Evolutionary conservation across 2,329 filamentous ascomycete genomes (phyloP), one percentile per base, ranked within the genome.

Genomic region (Trichoderma afroharzianum): DNA sequence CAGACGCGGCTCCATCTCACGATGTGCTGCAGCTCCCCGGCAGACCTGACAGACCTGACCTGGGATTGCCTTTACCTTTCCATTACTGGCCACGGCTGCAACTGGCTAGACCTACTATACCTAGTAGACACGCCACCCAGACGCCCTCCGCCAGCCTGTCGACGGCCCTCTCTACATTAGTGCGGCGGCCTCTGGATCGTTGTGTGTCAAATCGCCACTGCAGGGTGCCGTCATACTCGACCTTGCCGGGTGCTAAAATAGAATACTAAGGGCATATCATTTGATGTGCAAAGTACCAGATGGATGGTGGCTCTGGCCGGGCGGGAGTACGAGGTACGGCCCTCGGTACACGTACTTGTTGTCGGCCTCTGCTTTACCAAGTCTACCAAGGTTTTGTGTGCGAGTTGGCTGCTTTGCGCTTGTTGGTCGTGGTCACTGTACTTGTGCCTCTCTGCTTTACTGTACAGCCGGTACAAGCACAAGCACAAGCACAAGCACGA

Each of bases 171-270:
- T 50, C 47, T 63, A 63, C 63, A 68, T 71, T 71, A 71, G 70
- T 71, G 69, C 69, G 47, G 70, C 63, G 57, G 63, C 39, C 70
- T 68, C 68, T 71, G 55, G 70, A 71, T 58, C 39, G 30, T 28
- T 68, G 57, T 68, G 57, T 70, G 33, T 68, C 63, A 62, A 68
- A 61, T 72, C 62, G 71, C 68, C 66, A 59, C 73, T 73, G 68
- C 74, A 73, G 59, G 71, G 64, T 71, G 72, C 73, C 67, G 73
- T 74, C 73, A 75, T 72, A 72, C 67, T 72, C 63, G 62, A 63
- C 63, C 61, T 59, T 59, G 50, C 63, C 30, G 58, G 58, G 28
- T 67, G n/a, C 57, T 32, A 33, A 21, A 59, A 59, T 59, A 32
- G 57, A 59, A 59, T 59, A 32, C n/a, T n/a, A n/a, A n/a, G 28